A percentile compares a stretch with the other conserved stretches of the same genome.
phyloP scores from a whole-genome alignment of 768 basidiomycete species.

The Clavaria fumosa region DNA sequence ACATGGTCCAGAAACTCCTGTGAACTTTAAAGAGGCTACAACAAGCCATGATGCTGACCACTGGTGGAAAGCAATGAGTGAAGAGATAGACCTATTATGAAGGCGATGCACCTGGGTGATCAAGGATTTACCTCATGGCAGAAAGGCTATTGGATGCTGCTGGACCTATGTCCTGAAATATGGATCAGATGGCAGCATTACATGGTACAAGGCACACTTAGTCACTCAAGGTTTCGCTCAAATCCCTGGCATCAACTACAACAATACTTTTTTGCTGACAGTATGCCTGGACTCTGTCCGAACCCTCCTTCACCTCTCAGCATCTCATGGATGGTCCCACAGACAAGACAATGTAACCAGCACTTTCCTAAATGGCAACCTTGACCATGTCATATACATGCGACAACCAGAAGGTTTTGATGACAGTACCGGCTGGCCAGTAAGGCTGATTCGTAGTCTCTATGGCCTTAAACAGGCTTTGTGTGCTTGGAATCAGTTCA shows the following conservation, averaged over 20 bases:
- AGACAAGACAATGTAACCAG: constrained; percentile 14
- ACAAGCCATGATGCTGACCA: constrained; percentile 10
- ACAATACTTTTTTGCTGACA: constrained; percentile 8
- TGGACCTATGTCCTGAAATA: constrained; percentile 19
- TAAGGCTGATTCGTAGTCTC: constrained; percentile 8
- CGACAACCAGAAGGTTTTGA: no score
- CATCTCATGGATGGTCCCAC: constrained; percentile 10
- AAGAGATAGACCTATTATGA: constrained; percentile 13
- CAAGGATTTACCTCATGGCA: constrained; percentile 5
- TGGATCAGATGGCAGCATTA: constrained; percentile 14
- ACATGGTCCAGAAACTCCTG: not conserved
- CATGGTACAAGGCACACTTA: constrained; percentile 15
- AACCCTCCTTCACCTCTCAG: constrained; percentile 13
- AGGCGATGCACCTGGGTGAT: constrained; percentile 11
- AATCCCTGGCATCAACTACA: constrained; percentile 10
- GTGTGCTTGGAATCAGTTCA: constrained; percentile 20
- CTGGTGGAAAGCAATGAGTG: constrained; percentile 10
- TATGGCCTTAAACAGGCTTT: constrained; percentile 20
- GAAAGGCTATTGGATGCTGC: constrained; percentile 9
- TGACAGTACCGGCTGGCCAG: constrained; percentile 8
- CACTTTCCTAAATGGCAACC: constrained; percentile 15
- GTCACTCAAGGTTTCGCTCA: constrained; percentile 17
- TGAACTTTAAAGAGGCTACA: constrained; percentile 10
- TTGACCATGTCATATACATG: constrained; percentile 14
- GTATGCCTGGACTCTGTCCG: constrained; percentile 11